These are phyloP conservation scores for Clathrospora elynae DNA, from an alignment of 2,329 filamentous ascomycete genomes.

Conservation along the genomic window DNA sequence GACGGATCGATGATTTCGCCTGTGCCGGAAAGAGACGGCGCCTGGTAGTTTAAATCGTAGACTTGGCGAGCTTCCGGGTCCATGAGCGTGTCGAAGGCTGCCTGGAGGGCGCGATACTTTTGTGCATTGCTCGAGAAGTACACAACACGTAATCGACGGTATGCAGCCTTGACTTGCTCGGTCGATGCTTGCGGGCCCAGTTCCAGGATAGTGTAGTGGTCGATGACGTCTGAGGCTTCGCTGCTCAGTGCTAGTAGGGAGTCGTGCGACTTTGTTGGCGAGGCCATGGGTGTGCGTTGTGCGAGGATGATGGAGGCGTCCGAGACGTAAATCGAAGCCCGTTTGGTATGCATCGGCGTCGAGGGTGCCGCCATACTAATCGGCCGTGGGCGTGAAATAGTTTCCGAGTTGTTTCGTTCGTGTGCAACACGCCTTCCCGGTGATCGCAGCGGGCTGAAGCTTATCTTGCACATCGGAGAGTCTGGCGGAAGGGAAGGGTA, in stretches of 20 bases:
- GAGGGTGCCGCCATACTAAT: constrained; percentile 22
- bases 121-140: constrained; percentile 37
- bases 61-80: constrained; percentile 33
- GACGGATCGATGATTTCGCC: constrained; percentile 22
- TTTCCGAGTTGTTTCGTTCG: constrained; percentile 32
- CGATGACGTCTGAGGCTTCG: constrained; percentile 27
- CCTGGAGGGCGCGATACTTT: constrained; percentile 40
- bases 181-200: constrained; percentile 31
- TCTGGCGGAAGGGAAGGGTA: constrained; percentile 25
- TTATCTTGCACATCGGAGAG: constrained; percentile 24
- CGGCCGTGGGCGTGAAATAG: constrained; percentile 26
- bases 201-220: constrained; percentile 42
- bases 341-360: constrained; percentile 25
- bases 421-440: constrained; percentile 23
- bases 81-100: constrained; percentile 39
- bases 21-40: constrained; percentile 16
- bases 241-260: constrained; percentile 20
- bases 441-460: constrained; percentile 27
- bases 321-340: constrained; percentile 36
- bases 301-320: constrained; percentile 31
- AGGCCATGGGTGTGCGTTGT: constrained; percentile 27
- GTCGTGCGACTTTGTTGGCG: constrained; percentile 20
- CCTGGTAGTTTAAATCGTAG: constrained; percentile 35
- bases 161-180: constrained; percentile 38
- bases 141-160: constrained; percentile 33